These are phyloP conservation scores for Waltiozyma sp. DNA, from an alignment of 1,139 yeast species.

Conservation along the genomic window DNA sequence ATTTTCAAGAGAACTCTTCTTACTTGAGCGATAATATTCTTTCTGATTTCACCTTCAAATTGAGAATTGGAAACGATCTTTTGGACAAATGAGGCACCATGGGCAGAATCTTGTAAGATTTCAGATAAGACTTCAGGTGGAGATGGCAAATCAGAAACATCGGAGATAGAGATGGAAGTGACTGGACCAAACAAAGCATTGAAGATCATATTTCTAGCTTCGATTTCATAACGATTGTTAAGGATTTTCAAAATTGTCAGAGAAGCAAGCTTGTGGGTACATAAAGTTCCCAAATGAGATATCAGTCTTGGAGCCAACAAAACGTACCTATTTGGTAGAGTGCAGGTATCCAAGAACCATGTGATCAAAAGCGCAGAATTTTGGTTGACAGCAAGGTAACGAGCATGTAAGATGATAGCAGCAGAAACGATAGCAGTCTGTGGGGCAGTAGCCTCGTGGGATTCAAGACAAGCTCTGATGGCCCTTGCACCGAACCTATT, in stretches of 20 bases:
- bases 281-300: slow-evolving; percentile 51
- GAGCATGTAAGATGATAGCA: slow-evolving; percentile 67
- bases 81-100: slow-evolving; percentile 80
- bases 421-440: slow-evolving; percentile 73
- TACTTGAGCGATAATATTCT: slow-evolving; percentile 47
- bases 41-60: slow-evolving; percentile 42
- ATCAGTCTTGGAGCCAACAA: slow-evolving; percentile 47
- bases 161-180: slow-evolving; percentile 5
- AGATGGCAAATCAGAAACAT: slow-evolving; percentile 8
- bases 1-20: slow-evolving; percentile 49
- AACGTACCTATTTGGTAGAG: slow-evolving; percentile 44
- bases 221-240: slow-evolving; percentile 54
- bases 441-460: slow-evolving; percentile 50
- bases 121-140: slow-evolving; percentile 32
- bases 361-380: slow-evolving; percentile 87
- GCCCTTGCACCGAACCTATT: slow-evolving; percentile 96
- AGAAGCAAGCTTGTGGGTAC: slow-evolving; percentile 82
- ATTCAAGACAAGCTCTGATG: slow-evolving; percentile 83
- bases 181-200: slow-evolving; percentile 49
- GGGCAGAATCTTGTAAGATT: slow-evolving; percentile 48
- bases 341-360: slow-evolving; percentile 89
- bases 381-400: slow-evolving; percentile 69
- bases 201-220: slow-evolving; percentile 52
- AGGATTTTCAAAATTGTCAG: slow-evolving; percentile 73
- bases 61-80: slow-evolving; percentile 66